Evolutionary conservation across 441 rosid species (phyloP), one percentile per base, ranked within the genome.

Genomic region (Populus trichocarpa): DNA sequence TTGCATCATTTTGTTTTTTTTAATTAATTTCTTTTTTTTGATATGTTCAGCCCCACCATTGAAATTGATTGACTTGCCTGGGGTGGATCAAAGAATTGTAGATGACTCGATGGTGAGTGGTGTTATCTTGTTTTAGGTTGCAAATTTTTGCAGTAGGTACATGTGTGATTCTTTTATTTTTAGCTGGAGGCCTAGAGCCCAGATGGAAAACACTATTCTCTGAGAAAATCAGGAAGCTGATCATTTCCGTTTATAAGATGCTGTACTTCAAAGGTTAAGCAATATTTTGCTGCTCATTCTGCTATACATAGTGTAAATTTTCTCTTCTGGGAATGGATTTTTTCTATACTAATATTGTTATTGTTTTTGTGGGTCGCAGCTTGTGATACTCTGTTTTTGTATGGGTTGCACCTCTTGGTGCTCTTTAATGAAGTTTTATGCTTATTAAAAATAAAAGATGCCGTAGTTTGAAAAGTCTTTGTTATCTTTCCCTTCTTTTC

Each of bases 61-160:
- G 78, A 95, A 95, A 85, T 81, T 93, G 87, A 75, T 88, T 65
- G 99, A 95, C 86, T 87, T 95, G 84, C 99, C 99, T 63, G 99
- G 99, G 85, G 78, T 94, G 84, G 99, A 95, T 85, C 99, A 93
- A 87, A 86, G 97, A 82, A 88, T 91, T 77, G 86, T 90, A 89
- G 99, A 92, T 70, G 98, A 92, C 71, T 83, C 96, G 25, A 78
- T 87, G 97, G 98, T 95, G 80, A 86, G 94, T 69, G 50, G 71
- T 68, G 72, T 50, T 77, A 79, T 77, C 18, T 42, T 40, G 57
- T 73, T 40, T 30, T 42, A 32, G 67, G 67, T 70, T 71, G 46
- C 28, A 70, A 72, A n/a, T 67, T 71, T 74, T 71, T 67, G 72
- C 75, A 73, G 66, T 30, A 57, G 74, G 77, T 23, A 53, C 38